Percentiles rank a stretch among this genome's conserved stretches.
These are phyloP conservation scores for Malus sylvestris DNA, from an alignment of 306 rosid species.

Conservation along the genomic window DNA sequence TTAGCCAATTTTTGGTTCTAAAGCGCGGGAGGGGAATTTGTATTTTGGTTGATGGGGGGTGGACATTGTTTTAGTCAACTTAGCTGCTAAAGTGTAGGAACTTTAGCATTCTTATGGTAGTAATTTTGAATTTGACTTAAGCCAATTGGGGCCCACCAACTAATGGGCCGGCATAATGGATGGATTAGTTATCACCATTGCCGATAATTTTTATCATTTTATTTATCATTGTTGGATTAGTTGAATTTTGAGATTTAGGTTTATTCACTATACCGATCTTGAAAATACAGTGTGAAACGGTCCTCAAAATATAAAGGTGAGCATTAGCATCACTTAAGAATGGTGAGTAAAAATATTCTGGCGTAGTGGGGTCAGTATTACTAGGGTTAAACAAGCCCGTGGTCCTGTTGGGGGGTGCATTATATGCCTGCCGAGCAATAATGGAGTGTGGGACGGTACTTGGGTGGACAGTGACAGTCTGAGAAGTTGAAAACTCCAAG, in stretches of 20 bases:
- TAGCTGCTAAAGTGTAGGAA: rapidly evolving
- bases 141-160: background rate
- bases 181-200: no score
- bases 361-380: no score
- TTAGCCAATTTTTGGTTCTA: no score
- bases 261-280: rapidly evolving
- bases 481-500: background rate
- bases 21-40: background rate
- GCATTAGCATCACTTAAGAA: rapidly evolving
- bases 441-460: constrained; percentile 26
- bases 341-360: no score
- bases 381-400: no score
- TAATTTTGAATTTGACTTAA: background rate
- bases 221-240: no score
- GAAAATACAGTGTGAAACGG: rapidly evolving
- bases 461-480: background rate
- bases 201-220: rapidly evolving
- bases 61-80: background rate
- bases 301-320: rapidly evolving
- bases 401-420: no score
- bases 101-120: background rate
- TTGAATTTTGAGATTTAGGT: no score
- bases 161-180: no score
- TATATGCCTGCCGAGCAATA: constrained; percentile 40
- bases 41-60: no score